These are phyloP conservation scores for Plasmodium cynomolgi DNA, from an alignment of 169 alveolate species.

Conservation along the genomic window DNA sequence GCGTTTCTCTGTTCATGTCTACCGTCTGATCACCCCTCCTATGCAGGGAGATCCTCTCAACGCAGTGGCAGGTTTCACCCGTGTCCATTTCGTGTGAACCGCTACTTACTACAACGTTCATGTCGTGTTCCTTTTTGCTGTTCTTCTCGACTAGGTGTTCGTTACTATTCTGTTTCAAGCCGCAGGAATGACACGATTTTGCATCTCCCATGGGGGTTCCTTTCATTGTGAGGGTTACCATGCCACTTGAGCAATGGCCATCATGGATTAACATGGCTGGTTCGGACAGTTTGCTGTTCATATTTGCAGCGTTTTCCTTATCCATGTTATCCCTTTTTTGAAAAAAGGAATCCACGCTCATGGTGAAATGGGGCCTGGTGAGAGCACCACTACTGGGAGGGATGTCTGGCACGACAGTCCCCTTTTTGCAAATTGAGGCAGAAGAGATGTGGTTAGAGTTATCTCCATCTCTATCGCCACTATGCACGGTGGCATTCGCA, in stretches of 20 bases:
- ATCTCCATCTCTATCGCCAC: not conserved
- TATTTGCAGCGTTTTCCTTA: not conserved
- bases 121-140: constrained; percentile 15
- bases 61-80: not conserved
- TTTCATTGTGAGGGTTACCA: not conserved
- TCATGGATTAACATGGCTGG: not conserved
- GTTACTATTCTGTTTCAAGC: not conserved
- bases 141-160: not conserved
- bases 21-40: not conserved
- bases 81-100: not conserved
- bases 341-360: not conserved
- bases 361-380: not conserved
- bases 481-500: not conserved
- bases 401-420: not conserved
- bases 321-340: not conserved
- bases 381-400: not conserved
- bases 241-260: not conserved
- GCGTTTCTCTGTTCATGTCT: not conserved
- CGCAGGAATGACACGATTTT: not conserved
- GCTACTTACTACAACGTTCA: not conserved
- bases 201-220: not conserved
- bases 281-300: not conserved
- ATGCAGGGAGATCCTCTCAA: not conserved
- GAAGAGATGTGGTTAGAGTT: not conserved
- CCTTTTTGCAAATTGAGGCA: not conserved